Percentiles rank a stretch among this genome's conserved stretches.
Evolutionary conservation across 2,329 filamentous ascomycete genomes (phyloP).

Genomic region (Didymella arachidicola): DNA sequence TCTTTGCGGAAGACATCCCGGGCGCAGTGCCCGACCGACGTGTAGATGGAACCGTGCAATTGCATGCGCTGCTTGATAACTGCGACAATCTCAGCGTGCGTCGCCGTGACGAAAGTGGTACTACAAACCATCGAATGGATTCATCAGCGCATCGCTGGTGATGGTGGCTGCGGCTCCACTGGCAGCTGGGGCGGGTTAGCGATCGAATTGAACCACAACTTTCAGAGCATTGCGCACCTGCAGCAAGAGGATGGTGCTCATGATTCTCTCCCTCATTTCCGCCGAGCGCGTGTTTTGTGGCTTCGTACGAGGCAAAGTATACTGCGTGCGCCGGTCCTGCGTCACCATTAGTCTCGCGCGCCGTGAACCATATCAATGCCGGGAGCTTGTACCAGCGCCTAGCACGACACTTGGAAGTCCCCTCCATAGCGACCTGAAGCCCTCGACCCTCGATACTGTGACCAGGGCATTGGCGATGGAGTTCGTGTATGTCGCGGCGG

Average conservation of each 20-base stretch:
- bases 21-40: conserved; percentile 85
- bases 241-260: conserved; percentile 90
- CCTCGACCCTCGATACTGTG: conserved; percentile 89
- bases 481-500: conserved; percentile 83
- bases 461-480: conserved; percentile 85
- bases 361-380: conserved; percentile 1
- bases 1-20: conserved; percentile 86
- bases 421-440: conserved; percentile 90
- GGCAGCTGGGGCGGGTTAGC: conserved; percentile 68
- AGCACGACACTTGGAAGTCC: conserved; percentile 96
- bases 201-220: not conserved
- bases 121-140: conserved; percentile 90
- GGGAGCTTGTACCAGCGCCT: conserved; percentile 74
- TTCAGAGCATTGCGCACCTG: conserved; percentile 65
- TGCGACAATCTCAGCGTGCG: conserved; percentile 52
- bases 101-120: not conserved
- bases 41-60: conserved; percentile 93
- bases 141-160: conserved; percentile 98
- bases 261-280: conserved; percentile 87
- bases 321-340: conserved; percentile 94
- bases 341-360: conserved; percentile 38
- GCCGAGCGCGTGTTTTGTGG: conserved; percentile 94
- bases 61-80: conserved; percentile 99
- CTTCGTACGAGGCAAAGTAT: conserved; percentile 98
- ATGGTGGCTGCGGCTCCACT: conserved; percentile 96